Conservation (phyloP, 1,139 yeast species). For the Pichia sp. region DNA sequence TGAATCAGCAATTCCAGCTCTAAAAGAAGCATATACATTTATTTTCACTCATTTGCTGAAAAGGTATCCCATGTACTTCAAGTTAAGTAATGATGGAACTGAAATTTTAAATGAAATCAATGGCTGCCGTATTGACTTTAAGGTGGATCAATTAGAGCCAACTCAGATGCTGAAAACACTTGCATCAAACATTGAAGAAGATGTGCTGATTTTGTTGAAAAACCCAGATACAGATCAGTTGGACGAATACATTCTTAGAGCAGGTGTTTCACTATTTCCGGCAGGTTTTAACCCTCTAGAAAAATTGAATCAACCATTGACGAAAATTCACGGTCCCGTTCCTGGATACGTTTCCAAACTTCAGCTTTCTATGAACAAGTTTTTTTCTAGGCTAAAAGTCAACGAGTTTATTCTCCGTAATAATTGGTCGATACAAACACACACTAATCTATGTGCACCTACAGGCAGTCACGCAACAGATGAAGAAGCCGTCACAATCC, state of each 20-base stretch:
- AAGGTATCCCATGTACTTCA: slow-evolving; percentile 43
- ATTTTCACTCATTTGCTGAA: slow-evolving; percentile 39
- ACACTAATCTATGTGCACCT: slow-evolving; percentile 41
- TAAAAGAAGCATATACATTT: slow-evolving; percentile 48
- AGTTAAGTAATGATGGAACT: slow-evolving; percentile 22
- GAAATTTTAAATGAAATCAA: slow-evolving; percentile 36
- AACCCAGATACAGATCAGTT: slow-evolving; percentile 36
- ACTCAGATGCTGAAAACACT: slow-evolving; percentile 35
- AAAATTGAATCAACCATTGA: slow-evolving; percentile 46
- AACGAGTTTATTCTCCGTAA: slow-evolving; percentile 50
- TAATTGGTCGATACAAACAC: slow-evolving; percentile 59
- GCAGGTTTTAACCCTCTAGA: slow-evolving; percentile 64
- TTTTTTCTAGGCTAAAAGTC: slow-evolving; percentile 40
- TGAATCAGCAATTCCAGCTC: slow-evolving; percentile 39
- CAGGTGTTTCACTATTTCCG: slow-evolving; percentile 62
- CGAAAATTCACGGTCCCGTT: slow-evolving; percentile 52
- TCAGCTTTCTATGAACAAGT: slow-evolving; percentile 53
- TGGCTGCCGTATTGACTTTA: slow-evolving; percentile 31
- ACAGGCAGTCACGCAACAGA: slow-evolving; percentile 24
- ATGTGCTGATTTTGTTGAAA: slow-evolving; percentile 48
- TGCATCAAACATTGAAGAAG: slow-evolving; percentile 55
- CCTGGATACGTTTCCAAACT: slow-evolving; percentile 51
- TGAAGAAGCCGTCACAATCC: slow-evolving; percentile 20
- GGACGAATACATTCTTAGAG: slow-evolving; percentile 54
- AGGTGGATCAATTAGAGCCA: slow-evolving; percentile 18